Evolutionary conservation across 345 rosid species (phyloP), one percentile per base, ranked within the genome.

Genomic region (Murraya paniculata): DNA sequence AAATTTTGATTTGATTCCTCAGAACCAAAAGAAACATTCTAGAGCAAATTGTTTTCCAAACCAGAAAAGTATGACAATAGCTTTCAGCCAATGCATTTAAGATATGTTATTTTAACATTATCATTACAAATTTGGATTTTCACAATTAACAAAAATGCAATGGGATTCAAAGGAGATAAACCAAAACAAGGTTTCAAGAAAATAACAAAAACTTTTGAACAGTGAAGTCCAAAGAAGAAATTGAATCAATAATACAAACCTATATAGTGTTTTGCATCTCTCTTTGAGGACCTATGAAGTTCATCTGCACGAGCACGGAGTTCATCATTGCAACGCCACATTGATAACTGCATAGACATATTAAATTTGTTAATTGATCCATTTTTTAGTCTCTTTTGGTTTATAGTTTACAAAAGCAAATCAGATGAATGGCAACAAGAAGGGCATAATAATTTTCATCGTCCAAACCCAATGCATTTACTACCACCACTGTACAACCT

Each of bases 251-350:
- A 71, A 36, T 60, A 57, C 59, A 38, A 83, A 94, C 99, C 98
- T 76, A 97, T 97, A 84, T 89, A 97, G 87, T 97, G 99, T 84
- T 97, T 97, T 25, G 95, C 93, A 76, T 94, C 98, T 85, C 82
- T 94, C 84, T 82, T 94, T 7, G 92, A 77, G 57, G 90, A 88
- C 33, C 85, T 86, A 25, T 91, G 98, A 79, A 94, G 91, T 78
- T 88, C 92, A 81, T 93, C 92, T 39, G 97, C 99, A 67, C 88
- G 86, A 61, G 81, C 86, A 64, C 95, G 97, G 45, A 97, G 97
- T 81, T 97, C 99, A 7, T 90, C 92, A 68, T 70, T 94, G 87
- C 99, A 94, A 25, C 99, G 97, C 99, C 98, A 97, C 99, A 97
- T 97, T 41, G 99, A 97, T 83, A 97, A 79, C 99, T 97, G 90